Evolutionary conservation across 164 flowering plant species (phyloP).

Genomic region (Hamamelis virginiana): DNA sequence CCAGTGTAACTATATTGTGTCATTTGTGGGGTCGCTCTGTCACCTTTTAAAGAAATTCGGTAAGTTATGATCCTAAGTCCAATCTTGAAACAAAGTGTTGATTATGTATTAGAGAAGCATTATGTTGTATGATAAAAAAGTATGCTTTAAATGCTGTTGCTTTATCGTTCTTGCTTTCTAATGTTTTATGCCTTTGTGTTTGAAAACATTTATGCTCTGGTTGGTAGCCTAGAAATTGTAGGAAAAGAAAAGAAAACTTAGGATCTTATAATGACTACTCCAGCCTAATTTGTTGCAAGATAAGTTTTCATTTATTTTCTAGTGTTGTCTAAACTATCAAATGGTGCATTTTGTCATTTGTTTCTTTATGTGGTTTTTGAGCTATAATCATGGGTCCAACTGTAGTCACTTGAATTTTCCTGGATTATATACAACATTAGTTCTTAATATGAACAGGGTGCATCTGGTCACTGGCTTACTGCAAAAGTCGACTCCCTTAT

Average conservation of each 20-base stretch:
- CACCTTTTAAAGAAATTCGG: constrained; percentile 67
- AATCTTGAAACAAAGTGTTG: background rate
- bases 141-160: background rate
- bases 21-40: constrained; percentile 55
- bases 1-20: constrained; percentile 28
- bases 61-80: constrained; percentile 27
- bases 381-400: background rate
- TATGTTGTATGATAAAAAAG: background rate
- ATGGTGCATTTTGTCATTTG: too few species aligned
- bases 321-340: too few species aligned
- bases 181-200: background rate
- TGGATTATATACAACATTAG: background rate
- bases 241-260: too few species aligned
- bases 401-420: background rate
- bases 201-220: background rate
- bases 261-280: too few species aligned
- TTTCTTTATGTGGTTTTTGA: background rate
- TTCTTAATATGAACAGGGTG: background rate
- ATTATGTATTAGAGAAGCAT: too few species aligned
- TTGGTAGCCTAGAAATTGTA: background rate
- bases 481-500: background rate
- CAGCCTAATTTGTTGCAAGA: too few species aligned
- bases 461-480: background rate
- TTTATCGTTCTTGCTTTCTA: background rate
- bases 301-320: too few species aligned